Base-by-base conservation (phyloP, 2,329 filamentous ascomycete species). In the Mariannaea sp. region DNA sequence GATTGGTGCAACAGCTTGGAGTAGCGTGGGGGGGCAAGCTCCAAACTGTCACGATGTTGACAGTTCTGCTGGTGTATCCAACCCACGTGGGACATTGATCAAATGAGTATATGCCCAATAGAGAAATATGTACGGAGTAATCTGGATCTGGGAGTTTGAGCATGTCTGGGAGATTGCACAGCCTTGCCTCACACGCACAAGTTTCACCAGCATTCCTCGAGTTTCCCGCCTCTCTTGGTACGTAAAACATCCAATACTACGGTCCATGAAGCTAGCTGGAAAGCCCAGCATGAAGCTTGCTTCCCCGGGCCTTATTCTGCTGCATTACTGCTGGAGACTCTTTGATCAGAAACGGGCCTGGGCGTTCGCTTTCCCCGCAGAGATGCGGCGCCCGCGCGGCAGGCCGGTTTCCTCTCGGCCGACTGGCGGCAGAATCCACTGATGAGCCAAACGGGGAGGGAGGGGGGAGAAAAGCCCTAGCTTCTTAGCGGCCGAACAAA, bases 371-470 rank as follows among this genome's bases (percentile, higher is more conserved):
- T 14, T 22, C 52, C 42, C 42, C 45, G 43, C 38, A 30, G 55
- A 43, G n/a, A n/a, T n/a, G n/a, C n/a, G n/a, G n/a, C n/a, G n/a
- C n/a, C n/a, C n/a, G n/a, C n/a, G n/a, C n/a, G n/a, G n/a, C n/a
- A n/a, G 50, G 50, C 43, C 20, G 45, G 45, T 49, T 47, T 62
- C 55, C 45, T 55, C 59, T 64, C 61, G 62, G 59, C 59, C 59
- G 59, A 64, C 55, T 35, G 27, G 45, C 26, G 46, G 46, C 46
- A n/a, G n/a, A n/a, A 35, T 27, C 46, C 38, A 35, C 48, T 26
- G 24, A 16, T 29, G 26, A 17, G 14, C 22, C 30, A 27, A 24
- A n/a, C n/a, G n/a, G n/a, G n/a, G n/a, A n/a, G n/a, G n/a, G n/a
- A n/a, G n/a, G n/a, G n/a, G n/a, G n/a, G n/a, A n/a, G n/a, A 16